These are phyloP conservation scores for Thelonectria olida DNA, from an alignment of 2,329 filamentous ascomycete species.

Conservation along the genomic window DNA sequence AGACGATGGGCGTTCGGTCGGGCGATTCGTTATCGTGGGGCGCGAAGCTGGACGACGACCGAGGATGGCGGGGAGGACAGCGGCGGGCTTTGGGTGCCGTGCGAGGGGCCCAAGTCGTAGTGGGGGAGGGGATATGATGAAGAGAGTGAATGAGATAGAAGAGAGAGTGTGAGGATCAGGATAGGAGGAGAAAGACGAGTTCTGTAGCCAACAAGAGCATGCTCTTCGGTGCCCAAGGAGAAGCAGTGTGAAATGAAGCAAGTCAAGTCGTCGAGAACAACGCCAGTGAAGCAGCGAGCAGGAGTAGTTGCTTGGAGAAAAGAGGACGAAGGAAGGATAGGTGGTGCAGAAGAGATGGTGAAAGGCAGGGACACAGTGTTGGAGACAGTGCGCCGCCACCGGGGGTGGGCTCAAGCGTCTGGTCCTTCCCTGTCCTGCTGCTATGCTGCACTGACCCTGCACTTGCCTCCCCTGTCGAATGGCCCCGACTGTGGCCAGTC, in stretches of 20 bases:
- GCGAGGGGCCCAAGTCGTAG: slow-evolving; percentile 33
- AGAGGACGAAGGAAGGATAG: slow-evolving; percentile 35
- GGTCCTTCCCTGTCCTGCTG: slow-evolving; percentile 15
- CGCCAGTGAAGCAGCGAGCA: slow-evolving; percentile 38
- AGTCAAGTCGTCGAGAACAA: slow-evolving; percentile 41
- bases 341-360: slow-evolving; percentile 27
- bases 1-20: slow-evolving; percentile 13
- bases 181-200: slow-evolving; percentile 34
- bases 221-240: slow-evolving; percentile 33
- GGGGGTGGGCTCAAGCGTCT: slow-evolving; percentile 16
- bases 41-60: slow-evolving; percentile 35
- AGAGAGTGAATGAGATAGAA: slow-evolving; percentile 17
- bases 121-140: slow-evolving; percentile 29
- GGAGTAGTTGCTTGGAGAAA: slow-evolving; percentile 34
- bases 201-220: slow-evolving; percentile 42
- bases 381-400: slow-evolving; percentile 10
- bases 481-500: slow-evolving; percentile 19
- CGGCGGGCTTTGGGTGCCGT: slow-evolving; percentile 27
- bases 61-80: slow-evolving; percentile 36
- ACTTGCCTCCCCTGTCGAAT: slow-evolving; percentile 24
- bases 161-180: slow-evolving; percentile 29
- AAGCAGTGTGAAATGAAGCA: slow-evolving; percentile 38
- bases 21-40: slow-evolving; percentile 38
- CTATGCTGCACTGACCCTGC: slow-evolving; percentile 12
- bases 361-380: slow-evolving; percentile 29